Conservation (phyloP, 208 protist genomes). For the Angomonas ambiguus region DNA sequence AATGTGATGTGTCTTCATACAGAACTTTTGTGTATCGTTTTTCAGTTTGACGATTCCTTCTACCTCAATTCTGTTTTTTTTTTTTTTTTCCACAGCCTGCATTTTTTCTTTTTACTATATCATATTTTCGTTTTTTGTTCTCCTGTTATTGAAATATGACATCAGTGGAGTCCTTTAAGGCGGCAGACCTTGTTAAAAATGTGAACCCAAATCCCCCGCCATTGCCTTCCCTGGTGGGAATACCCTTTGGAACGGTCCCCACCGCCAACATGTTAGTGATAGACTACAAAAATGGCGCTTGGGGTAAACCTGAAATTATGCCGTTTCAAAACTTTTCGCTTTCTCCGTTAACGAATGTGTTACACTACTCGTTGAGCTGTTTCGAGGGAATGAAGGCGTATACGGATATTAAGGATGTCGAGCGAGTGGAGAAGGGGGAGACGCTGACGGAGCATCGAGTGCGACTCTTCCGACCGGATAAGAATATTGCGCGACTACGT, state of each 20-base stretch:
- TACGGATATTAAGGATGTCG: conserved; percentile 68
- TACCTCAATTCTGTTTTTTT: conserved; percentile 4
- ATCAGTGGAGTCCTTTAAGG: conserved; percentile 14
- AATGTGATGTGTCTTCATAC: too few relatives aligned
- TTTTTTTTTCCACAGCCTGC: conserved; percentile 13
- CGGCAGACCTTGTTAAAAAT: conserved; percentile 3
- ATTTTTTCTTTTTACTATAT: conserved; percentile 8
- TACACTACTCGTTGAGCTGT: conserved; percentile 95
- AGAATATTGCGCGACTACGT: conserved; percentile 92
- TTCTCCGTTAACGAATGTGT: conserved; percentile 72
- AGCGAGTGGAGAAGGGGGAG: conserved; percentile 31
- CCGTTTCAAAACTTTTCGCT: conserved; percentile 82
- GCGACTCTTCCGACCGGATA: conserved; percentile 95
- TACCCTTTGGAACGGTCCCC: conserved; percentile 93
- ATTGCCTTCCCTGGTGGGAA: conserved; percentile 40
- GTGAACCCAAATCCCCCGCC: conserved; percentile 22
- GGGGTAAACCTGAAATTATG: conserved; percentile 75
- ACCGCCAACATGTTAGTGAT: conserved; percentile 96
- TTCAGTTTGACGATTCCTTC: too few relatives aligned
- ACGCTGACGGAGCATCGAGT: conserved; percentile 29
- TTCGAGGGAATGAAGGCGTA: conserved; percentile 99
- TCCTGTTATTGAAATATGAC: background rate
- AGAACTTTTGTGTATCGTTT: too few relatives aligned
- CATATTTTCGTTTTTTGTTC: conserved; percentile 2
- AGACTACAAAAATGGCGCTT: conserved; percentile 74